Conservation (phyloP, 345 rosid species). For the Cardamine resedifolia region DNA sequence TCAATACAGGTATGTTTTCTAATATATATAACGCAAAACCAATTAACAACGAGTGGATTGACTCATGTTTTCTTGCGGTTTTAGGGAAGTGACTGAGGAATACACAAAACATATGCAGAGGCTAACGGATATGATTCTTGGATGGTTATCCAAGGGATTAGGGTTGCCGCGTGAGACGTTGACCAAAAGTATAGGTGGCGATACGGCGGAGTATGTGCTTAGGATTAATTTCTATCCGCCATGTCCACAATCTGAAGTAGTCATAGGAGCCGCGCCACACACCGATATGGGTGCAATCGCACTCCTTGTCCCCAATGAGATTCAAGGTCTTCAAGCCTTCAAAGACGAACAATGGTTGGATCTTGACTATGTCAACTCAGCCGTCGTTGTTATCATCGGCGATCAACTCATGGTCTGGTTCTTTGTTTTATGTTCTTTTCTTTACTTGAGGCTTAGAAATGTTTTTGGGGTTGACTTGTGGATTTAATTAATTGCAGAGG, state of each 20-base stretch:
- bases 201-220: not conserved
- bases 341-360: conserved; percentile 1
- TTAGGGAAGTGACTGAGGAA: conserved; percentile 10
- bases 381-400: conserved; percentile 1
- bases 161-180: not conserved
- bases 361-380: not conserved
- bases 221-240: not conserved
- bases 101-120: not conserved
- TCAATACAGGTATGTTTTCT: not conserved
- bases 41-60: not conserved
- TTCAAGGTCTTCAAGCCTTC: conserved; percentile 4
- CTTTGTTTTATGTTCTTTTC: not conserved
- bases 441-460: not conserved
- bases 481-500: conserved; percentile 1
- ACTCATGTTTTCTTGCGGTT: not conserved
- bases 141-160: not conserved
- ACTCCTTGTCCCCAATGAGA: not conserved
- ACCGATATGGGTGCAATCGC: conserved; percentile 4
- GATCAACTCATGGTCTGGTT: conserved; percentile 4
- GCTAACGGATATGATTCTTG: not conserved
- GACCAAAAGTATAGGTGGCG: not conserved
- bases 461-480: not conserved
- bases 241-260: not conserved
- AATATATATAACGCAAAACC: not conserved
- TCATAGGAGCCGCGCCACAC: not conserved